Evolutionary conservation across 441 rosid genomes (phyloP).

Genomic region (Corymbia citriodora): DNA sequence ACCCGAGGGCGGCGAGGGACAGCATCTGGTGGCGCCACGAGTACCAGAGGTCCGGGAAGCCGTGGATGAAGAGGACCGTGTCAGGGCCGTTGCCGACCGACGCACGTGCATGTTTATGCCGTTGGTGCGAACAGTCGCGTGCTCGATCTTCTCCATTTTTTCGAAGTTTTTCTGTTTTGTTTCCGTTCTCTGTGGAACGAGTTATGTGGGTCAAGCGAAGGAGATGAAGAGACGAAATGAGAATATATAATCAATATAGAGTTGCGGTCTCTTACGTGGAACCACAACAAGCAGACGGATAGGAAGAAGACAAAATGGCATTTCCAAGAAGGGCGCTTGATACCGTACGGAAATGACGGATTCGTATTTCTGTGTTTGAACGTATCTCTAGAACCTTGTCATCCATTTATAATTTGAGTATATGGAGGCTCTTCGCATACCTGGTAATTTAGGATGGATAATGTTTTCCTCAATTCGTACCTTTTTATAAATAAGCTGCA

Average conservation of each 20-base stretch:
- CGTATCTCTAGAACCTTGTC: too few relatives aligned
- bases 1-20: constrained; percentile 42
- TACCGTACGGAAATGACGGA: too few relatives aligned
- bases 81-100: constrained; percentile 46
- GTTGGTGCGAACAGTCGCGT: constrained; percentile 37
- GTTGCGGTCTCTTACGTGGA: neutral
- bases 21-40: constrained; percentile 67
- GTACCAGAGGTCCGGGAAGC: constrained; percentile 65
- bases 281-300: neutral
- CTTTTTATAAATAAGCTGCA: too few relatives aligned
- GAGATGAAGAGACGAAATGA: neutral
- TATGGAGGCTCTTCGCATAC: too few relatives aligned
- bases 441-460: too few relatives aligned
- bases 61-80: constrained; percentile 49
- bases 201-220: neutral
- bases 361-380: too few relatives aligned
- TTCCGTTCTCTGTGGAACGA: neutral
- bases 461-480: too few relatives aligned
- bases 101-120: constrained; percentile 57
- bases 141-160: constrained; percentile 59
- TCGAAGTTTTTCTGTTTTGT: neutral
- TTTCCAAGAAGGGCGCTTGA: neutral
- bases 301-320: neutral
- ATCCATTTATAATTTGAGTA: too few relatives aligned
- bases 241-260: neutral